Base-by-base conservation (phyloP, 306 rosid species). In the Vicia faba region DNA sequence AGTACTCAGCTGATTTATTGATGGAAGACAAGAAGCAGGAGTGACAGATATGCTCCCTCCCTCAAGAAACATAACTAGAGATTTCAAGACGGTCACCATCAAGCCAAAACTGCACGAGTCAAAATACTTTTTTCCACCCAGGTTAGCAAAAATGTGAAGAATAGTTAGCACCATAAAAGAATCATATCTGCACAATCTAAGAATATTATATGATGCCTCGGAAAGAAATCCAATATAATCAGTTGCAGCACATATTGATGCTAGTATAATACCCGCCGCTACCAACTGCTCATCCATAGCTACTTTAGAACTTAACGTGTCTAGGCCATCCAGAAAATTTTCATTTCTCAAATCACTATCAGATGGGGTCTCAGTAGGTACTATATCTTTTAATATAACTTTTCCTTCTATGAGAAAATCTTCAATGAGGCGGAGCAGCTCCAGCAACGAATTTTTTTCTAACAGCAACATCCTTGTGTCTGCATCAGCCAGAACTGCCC, bases 91-190 rank as follows among this genome's bases (percentile, higher is more conserved):
- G 11, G 72, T 75, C 73, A 65, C 71, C 69, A 70, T 18, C 31
- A 80, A 79, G 61, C 70, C 62, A 63, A 51, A 78, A 66, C 70
- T 76, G 11, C 74, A 59, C 29, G 23, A 9, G 49, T 58, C 61
- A 65, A 91, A 82, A 77, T 75, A 82, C 77, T 79, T 71, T 26
- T 62, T 74, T 46, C 89, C 89, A 12, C 90, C 88, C 63, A 86
- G 50, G 70, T 79, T 69, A 66, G 97, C 91, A 84, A 84, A 91
- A 62, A 81, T 51, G 75, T 88, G 97, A 62, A 88, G 89, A 61
- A 91, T 67, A 14, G 75, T 84, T 49, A 84, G 83, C 77, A 74
- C 63, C 71, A 68, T 50, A 11, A 83, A 71, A 45, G 78, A 71
- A 70, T 75, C 83, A 29, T 71, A 46, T 48, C 70, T 68, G 76